Conservation (phyloP, 2,329 filamentous ascomycete species). For the Geoglossum cookeanum region DNA sequence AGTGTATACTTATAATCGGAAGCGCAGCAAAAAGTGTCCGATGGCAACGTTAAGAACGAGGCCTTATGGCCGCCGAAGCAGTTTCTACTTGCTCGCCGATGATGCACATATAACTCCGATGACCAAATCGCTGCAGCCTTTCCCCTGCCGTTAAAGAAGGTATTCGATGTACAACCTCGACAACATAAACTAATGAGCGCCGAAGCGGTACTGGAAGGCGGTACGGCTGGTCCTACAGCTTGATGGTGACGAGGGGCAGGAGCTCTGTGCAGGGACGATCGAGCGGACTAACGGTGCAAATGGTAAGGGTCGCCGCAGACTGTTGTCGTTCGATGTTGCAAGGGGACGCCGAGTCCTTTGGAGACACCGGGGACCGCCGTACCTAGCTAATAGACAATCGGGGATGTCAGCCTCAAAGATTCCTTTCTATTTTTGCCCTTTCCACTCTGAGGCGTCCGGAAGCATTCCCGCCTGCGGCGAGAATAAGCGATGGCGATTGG, state of each 20-base stretch:
- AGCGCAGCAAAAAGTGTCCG: neutral
- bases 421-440: conserved; percentile 1
- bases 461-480: neutral
- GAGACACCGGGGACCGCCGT: neutral
- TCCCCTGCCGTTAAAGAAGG: neutral
- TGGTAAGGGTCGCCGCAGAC: neutral
- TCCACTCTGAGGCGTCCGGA: neutral
- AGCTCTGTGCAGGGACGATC: neutral
- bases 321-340: neutral
- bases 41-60: neutral
- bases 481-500: neutral
- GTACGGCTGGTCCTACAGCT: neutral
- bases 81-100: neutral
- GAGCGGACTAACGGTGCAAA: neutral
- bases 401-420: neutral
- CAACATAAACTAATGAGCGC: neutral
- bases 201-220: neutral
- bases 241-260: neutral
- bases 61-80: neutral
- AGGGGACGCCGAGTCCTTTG: neutral
- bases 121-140: neutral
- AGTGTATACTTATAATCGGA: neutral
- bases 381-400: neutral
- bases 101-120: neutral
- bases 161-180: neutral